Evolutionary conservation across 2,329 filamentous ascomycete species (phyloP).

Genomic region (Dothideomycetes sp.): DNA sequence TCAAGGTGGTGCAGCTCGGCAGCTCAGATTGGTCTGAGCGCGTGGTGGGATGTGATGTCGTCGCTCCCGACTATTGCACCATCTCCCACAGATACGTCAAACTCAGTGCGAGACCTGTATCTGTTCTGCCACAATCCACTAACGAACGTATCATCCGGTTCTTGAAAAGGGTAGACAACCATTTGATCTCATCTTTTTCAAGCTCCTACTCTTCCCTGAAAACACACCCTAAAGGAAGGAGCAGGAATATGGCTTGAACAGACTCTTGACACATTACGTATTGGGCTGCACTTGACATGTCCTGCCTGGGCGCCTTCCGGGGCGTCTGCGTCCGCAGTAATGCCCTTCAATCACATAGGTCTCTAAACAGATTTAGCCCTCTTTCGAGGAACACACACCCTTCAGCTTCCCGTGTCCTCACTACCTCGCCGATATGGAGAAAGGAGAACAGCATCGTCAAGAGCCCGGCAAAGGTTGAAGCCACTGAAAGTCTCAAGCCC

Average conservation of each 20-base stretch:
- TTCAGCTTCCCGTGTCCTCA: constrained; percentile 27
- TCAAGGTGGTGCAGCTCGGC: too few species aligned
- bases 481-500: constrained; percentile 21
- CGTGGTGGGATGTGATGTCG: not conserved
- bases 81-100: too few species aligned
- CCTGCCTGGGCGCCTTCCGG: not conserved
- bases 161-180: too few species aligned
- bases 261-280: too few species aligned
- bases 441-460: constrained; percentile 26
- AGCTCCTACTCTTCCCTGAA: too few species aligned
- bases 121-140: too few species aligned
- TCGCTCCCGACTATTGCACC: not conserved
- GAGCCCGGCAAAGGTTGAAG: constrained; percentile 16
- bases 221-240: not conserved
- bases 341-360: not conserved
- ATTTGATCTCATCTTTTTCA: too few species aligned
- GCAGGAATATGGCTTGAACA: not conserved
- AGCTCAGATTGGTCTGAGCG: too few species aligned
- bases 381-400: constrained; percentile 1
- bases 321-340: not conserved
- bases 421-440: constrained; percentile 28
- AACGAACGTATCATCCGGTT: too few species aligned
- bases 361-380: not conserved
- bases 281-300: too few species aligned
- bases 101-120: too few species aligned